Evolutionary conservation across 352 stramenopile species (phyloP), one percentile per base, ranked within the genome.

Genomic region (Hyaloperonospora arabidopsidis): DNA sequence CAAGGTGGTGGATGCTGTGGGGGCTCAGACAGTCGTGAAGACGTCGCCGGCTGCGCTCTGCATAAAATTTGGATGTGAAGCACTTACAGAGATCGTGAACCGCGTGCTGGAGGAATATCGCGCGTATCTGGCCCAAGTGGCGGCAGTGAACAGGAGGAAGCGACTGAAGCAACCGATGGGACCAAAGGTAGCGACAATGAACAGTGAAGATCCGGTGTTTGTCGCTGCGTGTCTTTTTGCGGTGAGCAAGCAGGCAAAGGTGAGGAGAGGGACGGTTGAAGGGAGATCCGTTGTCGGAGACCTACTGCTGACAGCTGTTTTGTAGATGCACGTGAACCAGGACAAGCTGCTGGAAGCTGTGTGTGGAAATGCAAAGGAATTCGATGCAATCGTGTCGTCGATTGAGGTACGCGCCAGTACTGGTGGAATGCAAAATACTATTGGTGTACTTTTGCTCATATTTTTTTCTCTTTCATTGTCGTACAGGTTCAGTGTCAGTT

Each of bases 61-160:
- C 44, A 84, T 90, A 54, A 79, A 82, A 21, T 84, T 86, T 32
- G 79, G 79, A 36, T 90, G 79, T 36, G 72, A 81, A 35, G 65
- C 58, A 15, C 76, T 90, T 48, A 74, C 73, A 14, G 76, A 87
- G 55, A 70, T 81, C 43, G 77, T 87, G 5, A 58, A 66, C 18
- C 72, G 68, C 44, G 76, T 90, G 34, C 61, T 80, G 46, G 65
- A 64, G 23, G 74, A 84, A 49, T 89, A 89, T 54, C 50, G 56
- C 19, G 23, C 29, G 41, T 68, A 57, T 45, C 25, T 66, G 40
- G 62, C 43, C 25, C 55, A 66, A 10, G 21, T 61, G 19, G 55
- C 63, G 12, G 47, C 48, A 5, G 19, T 13, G 15, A 72, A 68
- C 44, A 45, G 34, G 28, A 60, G 22, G 22, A 63, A 61, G 56